These are phyloP conservation scores for Exserohilum rostratum DNA, from an alignment of 2,329 filamentous ascomycete species.

Conservation along the genomic window DNA sequence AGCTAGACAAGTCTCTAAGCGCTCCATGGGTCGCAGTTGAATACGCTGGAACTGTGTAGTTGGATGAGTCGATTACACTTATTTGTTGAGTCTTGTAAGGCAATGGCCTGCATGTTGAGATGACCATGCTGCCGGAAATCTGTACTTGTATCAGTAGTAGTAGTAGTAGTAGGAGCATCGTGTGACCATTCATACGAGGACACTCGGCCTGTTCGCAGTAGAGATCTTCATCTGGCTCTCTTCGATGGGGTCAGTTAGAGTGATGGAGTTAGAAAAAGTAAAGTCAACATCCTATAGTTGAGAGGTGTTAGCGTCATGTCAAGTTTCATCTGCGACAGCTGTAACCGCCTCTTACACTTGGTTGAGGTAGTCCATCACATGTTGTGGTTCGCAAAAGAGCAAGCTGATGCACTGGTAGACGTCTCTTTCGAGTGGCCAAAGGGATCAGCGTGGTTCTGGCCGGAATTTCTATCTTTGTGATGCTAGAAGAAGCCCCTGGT, in stretches of 20 bases:
- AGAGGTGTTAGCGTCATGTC: conserved; percentile 12
- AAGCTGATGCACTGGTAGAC: conserved; percentile 34
- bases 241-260: conserved; percentile 34
- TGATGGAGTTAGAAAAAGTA: conserved; percentile 10
- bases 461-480: not conserved
- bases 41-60: not conserved
- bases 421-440: conserved; percentile 24
- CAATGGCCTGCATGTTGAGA: not conserved
- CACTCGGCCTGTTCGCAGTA: no score
- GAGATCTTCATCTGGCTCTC: conserved; percentile 22
- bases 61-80: not conserved
- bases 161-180: not conserved
- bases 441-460: not conserved
- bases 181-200: not conserved
- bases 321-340: not conserved
- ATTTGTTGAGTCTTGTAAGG: not conserved
- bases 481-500: not conserved
- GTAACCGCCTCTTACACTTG: conserved; percentile 28
- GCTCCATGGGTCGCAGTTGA: not conserved
- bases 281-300: conserved; percentile 20
- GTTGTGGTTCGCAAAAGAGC: conserved; percentile 36
- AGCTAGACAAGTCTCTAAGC: not conserved
- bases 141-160: conserved; percentile 1
- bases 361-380: conserved; percentile 32
- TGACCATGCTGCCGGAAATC: not conserved